Percentiles rank a stretch among this genome's conserved stretches.
Conservation (phyloP, 192 early-diverging fungal species). For the Diversispora epigaea region DNA sequence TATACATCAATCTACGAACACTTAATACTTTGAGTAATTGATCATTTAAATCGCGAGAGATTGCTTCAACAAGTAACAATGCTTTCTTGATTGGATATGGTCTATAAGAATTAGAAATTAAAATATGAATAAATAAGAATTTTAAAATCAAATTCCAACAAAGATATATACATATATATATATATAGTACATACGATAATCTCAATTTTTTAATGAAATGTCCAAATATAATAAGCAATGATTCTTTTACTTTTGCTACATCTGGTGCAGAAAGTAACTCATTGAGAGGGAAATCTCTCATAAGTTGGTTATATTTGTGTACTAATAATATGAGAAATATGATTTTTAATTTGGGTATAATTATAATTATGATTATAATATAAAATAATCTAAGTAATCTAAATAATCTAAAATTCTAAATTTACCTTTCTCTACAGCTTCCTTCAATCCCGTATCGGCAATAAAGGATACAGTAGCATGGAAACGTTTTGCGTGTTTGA, state of each 20-base stretch:
- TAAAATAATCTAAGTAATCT: too few species aligned
- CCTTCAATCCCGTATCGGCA: slow-evolving; percentile 97
- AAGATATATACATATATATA: slow-evolving; percentile 13
- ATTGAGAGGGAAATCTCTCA: slow-evolving; percentile 98
- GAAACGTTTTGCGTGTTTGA: slow-evolving; percentile 97
- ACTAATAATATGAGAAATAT: slow-evolving; percentile 46
- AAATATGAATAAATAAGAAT: not conserved
- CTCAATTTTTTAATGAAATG: slow-evolving; percentile 98
- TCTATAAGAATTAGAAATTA: slow-evolving; percentile 30
- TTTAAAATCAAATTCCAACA: not conserved
- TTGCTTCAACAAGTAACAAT: slow-evolving; percentile 89
- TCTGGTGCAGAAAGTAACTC: slow-evolving; percentile 96
- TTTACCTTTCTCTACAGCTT: slow-evolving; percentile 77
- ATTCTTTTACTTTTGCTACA: slow-evolving; percentile 74
- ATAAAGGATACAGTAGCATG: slow-evolving; percentile 97
- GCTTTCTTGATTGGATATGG: slow-evolving; percentile 91
- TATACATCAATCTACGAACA: slow-evolving; percentile 87
- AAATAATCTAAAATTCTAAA: too few species aligned
- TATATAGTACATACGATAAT: slow-evolving; percentile 62
- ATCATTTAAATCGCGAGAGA: slow-evolving; percentile 93
- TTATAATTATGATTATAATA: too few species aligned
- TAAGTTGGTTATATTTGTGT: slow-evolving; percentile 92
- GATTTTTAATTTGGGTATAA: not conserved
- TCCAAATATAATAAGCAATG: slow-evolving; percentile 81
- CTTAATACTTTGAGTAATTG: slow-evolving; percentile 87